Base-by-base conservation (phyloP, 805 yeast species). In the Candida cerambycidarum region DNA sequence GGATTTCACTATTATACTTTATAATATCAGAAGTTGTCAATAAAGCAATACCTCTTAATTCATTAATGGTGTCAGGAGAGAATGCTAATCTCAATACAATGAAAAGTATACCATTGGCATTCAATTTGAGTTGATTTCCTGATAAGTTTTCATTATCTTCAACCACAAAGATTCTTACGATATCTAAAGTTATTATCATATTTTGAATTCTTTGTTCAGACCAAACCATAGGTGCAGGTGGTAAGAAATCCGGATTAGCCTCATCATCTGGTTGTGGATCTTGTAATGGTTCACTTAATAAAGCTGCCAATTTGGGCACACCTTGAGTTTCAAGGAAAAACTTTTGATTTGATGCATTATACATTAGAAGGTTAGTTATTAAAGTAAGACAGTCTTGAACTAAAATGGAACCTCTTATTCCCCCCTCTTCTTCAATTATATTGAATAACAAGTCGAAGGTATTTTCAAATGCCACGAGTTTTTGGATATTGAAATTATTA, bases 401-500 rank as follows among this genome's bases (percentile, higher is more conserved):
- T n/a, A 89, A 80, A 25, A 89, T 74, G 14, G 93, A 88, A 8
- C 96, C 97, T 41, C 89, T 75, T 12, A 89, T 74, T 3, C 96
- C 96, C 24, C 96, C 97, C 61, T 90, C 97, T 48, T 81, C 85
- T 12, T 79, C 82, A 17, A 92, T 81, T 11, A 93, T 84, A n/a
- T 69, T 73, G 55, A 92, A 90, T 10, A 89, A 63, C 46, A 75
- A 79, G 47, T 89, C 97, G 57, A 93, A 90, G 0, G 95, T 84
- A 52, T 88, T 90, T 59, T 93, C 97, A 58, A 93, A 93, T 0
- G 96, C 99, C 8, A 95, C 95, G 14, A 93, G 67, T 56, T 89
- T 90, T 59, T 93, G 99, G 24, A 92, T 82, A 59, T 88, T 92
- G 45, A 82, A 79, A 54, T 89, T 87, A 46, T 86, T 84, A 52